phyloP scores from a whole-genome alignment of 441 rosid genomes.

The Capsella rubella region DNA sequence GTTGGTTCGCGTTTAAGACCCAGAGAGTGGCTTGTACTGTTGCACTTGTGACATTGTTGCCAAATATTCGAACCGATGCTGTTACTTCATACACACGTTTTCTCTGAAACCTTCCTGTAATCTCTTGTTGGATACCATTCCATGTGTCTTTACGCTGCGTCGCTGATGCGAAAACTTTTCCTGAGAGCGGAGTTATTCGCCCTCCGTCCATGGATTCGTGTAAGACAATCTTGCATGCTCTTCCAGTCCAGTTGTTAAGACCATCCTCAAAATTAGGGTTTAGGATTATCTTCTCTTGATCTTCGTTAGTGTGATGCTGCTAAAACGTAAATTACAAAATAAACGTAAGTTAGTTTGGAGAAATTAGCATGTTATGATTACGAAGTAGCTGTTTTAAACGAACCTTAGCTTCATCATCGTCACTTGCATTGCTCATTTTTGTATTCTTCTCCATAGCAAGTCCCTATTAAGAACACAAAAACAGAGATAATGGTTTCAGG shows the following conservation, averaged over 20 bases:
- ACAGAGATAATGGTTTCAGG: neutral
- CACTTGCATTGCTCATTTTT: slow-evolving; percentile 43
- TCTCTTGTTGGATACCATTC: slow-evolving; percentile 96
- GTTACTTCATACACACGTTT: slow-evolving; percentile 73
- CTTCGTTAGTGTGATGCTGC: slow-evolving; percentile 48
- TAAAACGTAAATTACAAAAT: neutral
- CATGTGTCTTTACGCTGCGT: slow-evolving; percentile 78
- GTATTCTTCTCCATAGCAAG: slow-evolving; percentile 52
- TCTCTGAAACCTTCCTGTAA: slow-evolving; percentile 73
- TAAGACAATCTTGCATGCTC: slow-evolving; percentile 78
- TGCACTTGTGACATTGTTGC: slow-evolving; percentile 63
- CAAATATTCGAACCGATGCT: slow-evolving; percentile 73
- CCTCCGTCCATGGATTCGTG: slow-evolving; percentile 83
- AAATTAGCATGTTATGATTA: neutral
- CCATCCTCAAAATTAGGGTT: slow-evolving; percentile 85
- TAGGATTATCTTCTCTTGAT: slow-evolving; percentile 61
- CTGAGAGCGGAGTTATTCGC: slow-evolving; percentile 66
- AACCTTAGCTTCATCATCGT: slow-evolving; percentile 50
- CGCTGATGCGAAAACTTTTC: slow-evolving; percentile 77
- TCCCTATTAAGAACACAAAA: slow-evolving; percentile 20
- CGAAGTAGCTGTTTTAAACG: neutral
- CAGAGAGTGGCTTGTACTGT: slow-evolving; percentile 77
- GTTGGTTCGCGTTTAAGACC: slow-evolving; percentile 70
- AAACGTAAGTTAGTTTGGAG: neutral
- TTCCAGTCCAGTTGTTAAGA: slow-evolving; percentile 83